These are phyloP conservation scores for Purpureocillium takamizusanense DNA, from an alignment of 2,329 filamentous ascomycete species.

Conservation along the genomic window DNA sequence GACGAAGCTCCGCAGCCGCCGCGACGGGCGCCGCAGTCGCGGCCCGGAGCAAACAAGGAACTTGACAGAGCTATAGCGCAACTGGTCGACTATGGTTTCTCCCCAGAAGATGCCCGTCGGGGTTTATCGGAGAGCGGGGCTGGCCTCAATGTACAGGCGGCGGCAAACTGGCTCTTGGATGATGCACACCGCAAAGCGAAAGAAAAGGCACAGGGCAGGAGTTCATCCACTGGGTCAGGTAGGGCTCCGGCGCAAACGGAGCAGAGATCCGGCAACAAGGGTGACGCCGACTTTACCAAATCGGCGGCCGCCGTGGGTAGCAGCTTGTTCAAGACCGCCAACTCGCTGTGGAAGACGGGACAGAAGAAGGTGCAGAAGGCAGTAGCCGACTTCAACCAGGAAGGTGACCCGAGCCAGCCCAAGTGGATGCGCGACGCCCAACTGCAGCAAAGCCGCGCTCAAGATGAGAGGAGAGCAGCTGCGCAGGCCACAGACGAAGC, in stretches of 20 bases:
- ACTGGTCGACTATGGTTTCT: constrained; percentile 90
- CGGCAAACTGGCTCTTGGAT: constrained; percentile 82
- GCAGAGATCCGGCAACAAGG: constrained; percentile 42
- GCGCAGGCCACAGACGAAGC: constrained; percentile 59
- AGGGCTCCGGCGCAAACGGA: constrained; percentile 1
- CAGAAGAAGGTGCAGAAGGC: constrained; percentile 91
- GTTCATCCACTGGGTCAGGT: constrained; percentile 19
- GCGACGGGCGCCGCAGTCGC: constrained; percentile 12
- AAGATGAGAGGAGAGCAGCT: constrained; percentile 17
- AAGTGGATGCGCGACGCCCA: constrained; percentile 88
- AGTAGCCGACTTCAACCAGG: constrained; percentile 72
- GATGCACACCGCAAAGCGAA: constrained; percentile 81
- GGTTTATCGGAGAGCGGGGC: constrained; percentile 74
- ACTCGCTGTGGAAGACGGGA: constrained; percentile 88
- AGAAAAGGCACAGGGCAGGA: constrained; percentile 53
- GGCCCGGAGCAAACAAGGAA: constrained; percentile 19
- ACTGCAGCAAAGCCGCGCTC: constrained; percentile 25
- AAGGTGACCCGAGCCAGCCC: constrained; percentile 68
- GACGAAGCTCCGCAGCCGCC: constrained; percentile 25
- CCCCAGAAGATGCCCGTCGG: constrained; percentile 69
- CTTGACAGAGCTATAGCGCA: constrained; percentile 78
- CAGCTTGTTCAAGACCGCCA: constrained; percentile 85
- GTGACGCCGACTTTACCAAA: constrained; percentile 68
- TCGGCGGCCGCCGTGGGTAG: constrained; percentile 74
- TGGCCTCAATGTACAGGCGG: constrained; percentile 73